These are phyloP conservation scores for Byssothecium circinans DNA, from an alignment of 2,329 filamentous ascomycete genomes.

Conservation along the genomic window DNA sequence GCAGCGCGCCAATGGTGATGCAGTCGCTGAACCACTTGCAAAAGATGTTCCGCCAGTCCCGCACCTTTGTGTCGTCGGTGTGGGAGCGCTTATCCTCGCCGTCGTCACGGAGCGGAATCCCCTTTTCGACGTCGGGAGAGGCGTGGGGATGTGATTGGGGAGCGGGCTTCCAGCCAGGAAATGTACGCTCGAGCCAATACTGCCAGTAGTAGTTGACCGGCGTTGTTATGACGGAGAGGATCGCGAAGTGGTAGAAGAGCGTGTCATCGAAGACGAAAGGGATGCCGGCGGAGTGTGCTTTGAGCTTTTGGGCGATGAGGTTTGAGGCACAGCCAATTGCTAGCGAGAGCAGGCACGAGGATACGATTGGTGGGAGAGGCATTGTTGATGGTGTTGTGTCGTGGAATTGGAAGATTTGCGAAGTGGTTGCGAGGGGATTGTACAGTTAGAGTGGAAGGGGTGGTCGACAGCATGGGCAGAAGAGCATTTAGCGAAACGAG, in stretches of 20 bases:
- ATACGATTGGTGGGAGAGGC: constrained; percentile 37
- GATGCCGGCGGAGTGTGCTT: constrained; percentile 37
- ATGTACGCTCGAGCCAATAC: constrained; percentile 71
- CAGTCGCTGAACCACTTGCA: constrained; percentile 71
- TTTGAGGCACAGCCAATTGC: constrained; percentile 43
- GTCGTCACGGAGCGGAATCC: constrained; percentile 27
- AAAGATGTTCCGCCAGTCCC: constrained; percentile 60
- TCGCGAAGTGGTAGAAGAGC: constrained; percentile 42
- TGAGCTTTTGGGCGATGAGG: constrained; percentile 40
- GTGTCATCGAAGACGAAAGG: constrained; percentile 43
- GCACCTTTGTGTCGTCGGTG: constrained; percentile 33
- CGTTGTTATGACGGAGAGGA: constrained; percentile 71
- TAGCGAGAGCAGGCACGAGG: constrained; percentile 40
- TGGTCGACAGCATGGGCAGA: too few species aligned
- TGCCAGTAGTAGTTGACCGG: constrained; percentile 90
- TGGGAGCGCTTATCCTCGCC: constrained; percentile 27
- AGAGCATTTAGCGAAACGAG: too few species aligned
- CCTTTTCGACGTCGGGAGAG: constrained; percentile 33
- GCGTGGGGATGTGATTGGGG: constrained; percentile 16
- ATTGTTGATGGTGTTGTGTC: constrained; percentile 9
- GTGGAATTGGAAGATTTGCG: not conserved
- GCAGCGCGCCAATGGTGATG: constrained; percentile 61
- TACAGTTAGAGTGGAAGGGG: not conserved
- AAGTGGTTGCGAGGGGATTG: not conserved
- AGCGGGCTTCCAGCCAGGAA: constrained; percentile 60